These are phyloP conservation scores for Nyctanthes arbortristis DNA, from an alignment of 257 asterid species.

Conservation along the genomic window DNA sequence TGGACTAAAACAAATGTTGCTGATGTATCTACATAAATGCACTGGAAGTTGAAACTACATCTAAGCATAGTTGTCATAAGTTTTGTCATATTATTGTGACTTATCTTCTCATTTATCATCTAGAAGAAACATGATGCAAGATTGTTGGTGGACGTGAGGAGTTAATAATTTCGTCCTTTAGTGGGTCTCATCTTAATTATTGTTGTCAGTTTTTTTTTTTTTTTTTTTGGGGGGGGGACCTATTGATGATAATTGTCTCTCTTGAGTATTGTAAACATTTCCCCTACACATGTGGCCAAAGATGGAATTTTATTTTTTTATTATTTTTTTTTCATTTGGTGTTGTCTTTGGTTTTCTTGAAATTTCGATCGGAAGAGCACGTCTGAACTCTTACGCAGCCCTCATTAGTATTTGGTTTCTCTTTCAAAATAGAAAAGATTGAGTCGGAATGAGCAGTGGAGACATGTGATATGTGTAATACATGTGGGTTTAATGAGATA, in stretches of 20 bases:
- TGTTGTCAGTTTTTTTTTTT: no score
- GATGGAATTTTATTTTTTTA: background rate
- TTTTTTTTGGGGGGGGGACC: background rate
- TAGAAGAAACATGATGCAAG: background rate
- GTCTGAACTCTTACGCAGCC: background rate
- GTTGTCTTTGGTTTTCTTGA: background rate
- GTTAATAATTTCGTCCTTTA: background rate
- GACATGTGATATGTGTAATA: no score
- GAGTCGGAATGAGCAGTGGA: background rate
- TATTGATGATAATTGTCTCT: slow-evolving; percentile 1
- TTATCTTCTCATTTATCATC: background rate
- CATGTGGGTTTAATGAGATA: no score
- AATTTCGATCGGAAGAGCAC: background rate
- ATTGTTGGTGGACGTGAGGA: background rate
- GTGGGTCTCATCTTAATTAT: background rate
- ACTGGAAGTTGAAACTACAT: background rate
- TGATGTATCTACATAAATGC: background rate
- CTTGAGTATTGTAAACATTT: background rate
- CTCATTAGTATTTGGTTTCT: background rate
- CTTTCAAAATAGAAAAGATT: background rate
- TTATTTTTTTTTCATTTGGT: background rate
- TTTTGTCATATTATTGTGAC: background rate
- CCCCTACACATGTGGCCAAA: background rate
- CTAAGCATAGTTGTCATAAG: background rate
- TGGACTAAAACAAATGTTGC: background rate